Base-by-base conservation (phyloP, 768 basidiomycete species). In the Suillus tomentosus region DNA sequence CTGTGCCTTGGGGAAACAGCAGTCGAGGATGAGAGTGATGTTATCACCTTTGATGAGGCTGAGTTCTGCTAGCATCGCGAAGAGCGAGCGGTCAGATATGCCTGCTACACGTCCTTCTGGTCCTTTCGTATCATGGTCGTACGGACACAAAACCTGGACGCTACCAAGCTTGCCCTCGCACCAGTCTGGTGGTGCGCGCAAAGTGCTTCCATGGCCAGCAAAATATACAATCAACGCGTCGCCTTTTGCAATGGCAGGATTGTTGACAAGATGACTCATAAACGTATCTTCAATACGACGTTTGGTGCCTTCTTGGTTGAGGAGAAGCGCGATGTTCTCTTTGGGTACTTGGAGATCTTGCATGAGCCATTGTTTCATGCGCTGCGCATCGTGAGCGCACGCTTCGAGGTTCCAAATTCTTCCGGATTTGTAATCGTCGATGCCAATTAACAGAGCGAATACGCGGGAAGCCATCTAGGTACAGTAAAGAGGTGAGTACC, bases 201-300 rank as follows among this genome's bases (percentile, higher is more conserved):
- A 70, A 61, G 74, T 79, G 70, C 86, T 87, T 31, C 89, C 89
- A 71, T 90, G 88, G n/a, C 89, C 90, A 43, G 90, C 87, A 70
- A 89, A 91, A 69, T 88, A 91, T 58, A 91, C 72, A 66, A 91
- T 67, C 47, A 91, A 81, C 39, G 89, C 85, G 64, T 90, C 89
- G 27, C 85, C 89, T 31, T 73, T 76, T 56, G 84, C 81, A 60
- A 91, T 87, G 36, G 74, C 75, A 9, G 82, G 76, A 69, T 91
- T 90, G 72, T 86, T 85, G 66, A 86, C 78, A 43, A 91, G 79
- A 67, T 90, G 89, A 5, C 77, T 76, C 79, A 84, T 82, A 68
- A 91, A 87, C 0, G 73, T 74, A 68, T 85, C 81, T 70, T 89
- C 87, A 40, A 91, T 88, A 66, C 79, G 79, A 54, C 79, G 76